Percentiles rank a stretch among this genome's conserved stretches.
Evolutionary conservation across 306 rosid species (phyloP).

Genomic region (Trifolium dubium): DNA sequence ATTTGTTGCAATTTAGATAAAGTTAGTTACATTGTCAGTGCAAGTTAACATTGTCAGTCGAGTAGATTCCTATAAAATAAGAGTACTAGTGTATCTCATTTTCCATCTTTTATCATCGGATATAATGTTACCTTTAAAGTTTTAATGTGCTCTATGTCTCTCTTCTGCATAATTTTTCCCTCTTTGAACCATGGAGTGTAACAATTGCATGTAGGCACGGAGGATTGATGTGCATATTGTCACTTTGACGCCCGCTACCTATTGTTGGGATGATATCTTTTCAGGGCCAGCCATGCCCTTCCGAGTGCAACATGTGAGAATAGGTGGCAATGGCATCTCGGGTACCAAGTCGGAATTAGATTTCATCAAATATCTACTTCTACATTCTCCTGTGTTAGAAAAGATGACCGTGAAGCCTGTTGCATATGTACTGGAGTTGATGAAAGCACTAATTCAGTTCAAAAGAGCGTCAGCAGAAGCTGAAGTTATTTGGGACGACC

Average conservation of each 20-base stretch:
- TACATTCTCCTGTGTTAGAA: slow-evolving; percentile 55
- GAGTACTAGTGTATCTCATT: background rate
- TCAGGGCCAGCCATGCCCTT: slow-evolving; percentile 31
- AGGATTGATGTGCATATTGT: background rate
- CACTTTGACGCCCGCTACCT: background rate
- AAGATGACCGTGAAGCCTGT: slow-evolving; percentile 57
- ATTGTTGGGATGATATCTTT: background rate
- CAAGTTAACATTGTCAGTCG: too few species aligned
- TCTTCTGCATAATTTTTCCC: background rate
- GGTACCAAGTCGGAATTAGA: slow-evolving; percentile 45
- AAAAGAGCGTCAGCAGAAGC: slow-evolving; percentile 58
- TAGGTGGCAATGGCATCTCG: slow-evolving; percentile 44
- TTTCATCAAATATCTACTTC: slow-evolving; percentile 40
- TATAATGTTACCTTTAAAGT: background rate
- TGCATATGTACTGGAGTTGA: slow-evolving; percentile 38
- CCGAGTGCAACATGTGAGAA: slow-evolving; percentile 46
- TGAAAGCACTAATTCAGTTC: slow-evolving; percentile 53
- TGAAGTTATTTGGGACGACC: slow-evolving; percentile 47
- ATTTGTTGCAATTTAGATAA: background rate
- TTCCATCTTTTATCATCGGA: background rate
- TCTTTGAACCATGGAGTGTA: background rate
- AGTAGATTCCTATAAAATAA: background rate
- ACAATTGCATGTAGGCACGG: slow-evolving; percentile 44
- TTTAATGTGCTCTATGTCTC: background rate
- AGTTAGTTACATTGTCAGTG: background rate